These are phyloP conservation scores for Saksenaea vasiformis DNA, from an alignment of 371 early-diverging fungal species.

Conservation along the genomic window DNA sequence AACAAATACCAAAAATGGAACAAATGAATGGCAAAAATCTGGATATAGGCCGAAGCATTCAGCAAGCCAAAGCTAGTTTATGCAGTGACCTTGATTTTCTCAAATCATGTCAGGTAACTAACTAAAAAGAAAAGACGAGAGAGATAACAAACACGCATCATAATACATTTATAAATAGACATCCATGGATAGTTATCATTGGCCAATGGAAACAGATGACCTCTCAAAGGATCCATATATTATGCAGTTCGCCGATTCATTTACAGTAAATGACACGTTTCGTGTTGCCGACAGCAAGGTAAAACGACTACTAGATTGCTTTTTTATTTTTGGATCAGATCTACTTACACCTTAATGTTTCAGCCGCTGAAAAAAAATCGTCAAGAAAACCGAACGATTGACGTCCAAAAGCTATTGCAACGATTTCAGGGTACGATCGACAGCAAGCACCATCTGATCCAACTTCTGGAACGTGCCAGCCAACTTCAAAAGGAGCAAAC, in stretches of 20 bases:
- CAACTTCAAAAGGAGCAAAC: constrained; percentile 28
- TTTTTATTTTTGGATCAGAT: background rate
- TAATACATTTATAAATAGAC: background rate
- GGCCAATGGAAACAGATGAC: constrained; percentile 1
- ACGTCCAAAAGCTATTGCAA: background rate
- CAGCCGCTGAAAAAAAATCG: background rate
- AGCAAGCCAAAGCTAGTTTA: background rate
- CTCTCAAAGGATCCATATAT: background rate
- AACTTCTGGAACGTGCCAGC: constrained; percentile 49
- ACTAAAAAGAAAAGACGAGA: background rate
- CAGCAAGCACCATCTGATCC: constrained; percentile 43
- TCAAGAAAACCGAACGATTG: background rate
- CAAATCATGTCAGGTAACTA: background rate
- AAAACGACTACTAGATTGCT: background rate
- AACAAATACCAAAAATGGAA: background rate
- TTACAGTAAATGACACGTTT: constrained; percentile 5
- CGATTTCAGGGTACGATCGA: constrained; percentile 15
- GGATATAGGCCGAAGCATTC: background rate
- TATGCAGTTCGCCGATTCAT: background rate
- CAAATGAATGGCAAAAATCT: background rate
- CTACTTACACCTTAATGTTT: background rate
- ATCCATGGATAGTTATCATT: background rate
- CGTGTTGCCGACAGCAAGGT: constrained; percentile 1
- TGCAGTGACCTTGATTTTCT: background rate
- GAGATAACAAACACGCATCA: background rate